Evolutionary conservation across 192 early-diverging fungal species (phyloP).

Genomic region (Coemansia aciculifera): DNA sequence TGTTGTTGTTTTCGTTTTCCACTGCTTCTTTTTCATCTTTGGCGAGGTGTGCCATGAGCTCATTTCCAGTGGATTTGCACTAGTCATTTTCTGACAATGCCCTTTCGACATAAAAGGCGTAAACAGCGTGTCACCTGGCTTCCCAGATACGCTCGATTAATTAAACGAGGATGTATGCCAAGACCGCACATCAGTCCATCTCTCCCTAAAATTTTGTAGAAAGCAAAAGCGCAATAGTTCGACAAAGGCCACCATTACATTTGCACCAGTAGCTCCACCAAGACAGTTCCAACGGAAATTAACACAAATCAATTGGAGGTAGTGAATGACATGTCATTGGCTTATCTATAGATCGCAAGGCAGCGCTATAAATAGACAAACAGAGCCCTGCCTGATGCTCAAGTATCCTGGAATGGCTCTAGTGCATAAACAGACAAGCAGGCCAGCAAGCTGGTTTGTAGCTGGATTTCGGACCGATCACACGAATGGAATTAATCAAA

Average conservation of each 20-base stretch:
- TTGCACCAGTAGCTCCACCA: background rate
- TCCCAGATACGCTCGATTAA: background rate
- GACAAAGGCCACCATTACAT: background rate
- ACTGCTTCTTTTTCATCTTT: background rate
- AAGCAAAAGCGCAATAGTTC: background rate
- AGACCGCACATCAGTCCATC: background rate
- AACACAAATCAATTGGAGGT: background rate
- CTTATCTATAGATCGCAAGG: background rate
- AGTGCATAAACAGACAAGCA: background rate
- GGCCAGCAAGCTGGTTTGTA: background rate
- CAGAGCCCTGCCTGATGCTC: background rate
- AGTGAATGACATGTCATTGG: background rate
- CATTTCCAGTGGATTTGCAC: background rate
- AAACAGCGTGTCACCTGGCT: slow-evolving; percentile 6
- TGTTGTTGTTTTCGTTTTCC: background rate
- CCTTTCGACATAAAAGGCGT: background rate
- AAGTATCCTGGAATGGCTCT: background rate
- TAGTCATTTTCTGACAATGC: background rate
- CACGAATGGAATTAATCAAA: background rate
- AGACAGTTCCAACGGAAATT: background rate
- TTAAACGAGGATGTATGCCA: background rate
- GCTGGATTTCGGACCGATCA: slow-evolving; percentile 1
- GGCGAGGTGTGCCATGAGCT: background rate
- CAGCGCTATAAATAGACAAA: background rate
- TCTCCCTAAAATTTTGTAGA: background rate